Percentiles rank a stretch among this genome's conserved stretches.
Conservation (phyloP, 805 yeast species). For the Peterozyma xylosa region DNA sequence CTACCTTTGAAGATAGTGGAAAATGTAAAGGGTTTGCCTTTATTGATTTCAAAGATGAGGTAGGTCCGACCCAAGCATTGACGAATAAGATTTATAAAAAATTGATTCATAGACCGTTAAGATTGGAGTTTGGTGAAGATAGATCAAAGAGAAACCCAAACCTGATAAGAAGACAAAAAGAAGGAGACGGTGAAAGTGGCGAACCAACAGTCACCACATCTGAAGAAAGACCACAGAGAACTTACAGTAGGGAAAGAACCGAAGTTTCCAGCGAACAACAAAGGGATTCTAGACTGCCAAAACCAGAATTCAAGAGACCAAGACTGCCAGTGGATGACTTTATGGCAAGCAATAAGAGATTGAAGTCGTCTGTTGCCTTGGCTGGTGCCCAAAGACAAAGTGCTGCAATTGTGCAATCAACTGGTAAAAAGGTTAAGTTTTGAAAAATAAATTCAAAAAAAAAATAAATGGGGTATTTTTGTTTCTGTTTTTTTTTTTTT, state of each 20-base stretch:
- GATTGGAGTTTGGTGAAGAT: constrained; percentile 94
- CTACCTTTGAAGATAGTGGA: constrained; percentile 95
- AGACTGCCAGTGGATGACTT: constrained; percentile 9
- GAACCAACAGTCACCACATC: constrained; percentile 11
- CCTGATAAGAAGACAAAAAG: constrained; percentile 20
- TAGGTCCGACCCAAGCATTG: constrained; percentile 78
- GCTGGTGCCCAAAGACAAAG: constrained; percentile 85
- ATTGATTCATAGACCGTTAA: constrained; percentile 64
- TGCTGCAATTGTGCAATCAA: constrained; percentile 80
- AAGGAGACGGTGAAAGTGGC: constrained; percentile 3
- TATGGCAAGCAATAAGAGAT: constrained; percentile 33
- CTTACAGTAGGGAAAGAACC: constrained; percentile 8
- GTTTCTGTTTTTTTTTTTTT: no score
- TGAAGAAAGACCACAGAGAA: background rate
- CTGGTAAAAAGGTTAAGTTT: constrained; percentile 69
- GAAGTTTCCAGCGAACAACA: constrained; percentile 3
- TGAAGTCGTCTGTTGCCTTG: constrained; percentile 76
- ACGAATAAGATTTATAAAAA: constrained; percentile 60
- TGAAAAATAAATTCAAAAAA: no score
- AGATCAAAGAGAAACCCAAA: constrained; percentile 70
- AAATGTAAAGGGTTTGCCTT: constrained; percentile 97
- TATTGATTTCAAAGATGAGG: constrained; percentile 73
- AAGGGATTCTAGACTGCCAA: constrained; percentile 10
- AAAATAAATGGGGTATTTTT: no score
- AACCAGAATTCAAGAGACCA: constrained; percentile 15